These are phyloP conservation scores for Diaporthe sp. DNA, from an alignment of 2,329 filamentous ascomycete genomes.

Conservation along the genomic window DNA sequence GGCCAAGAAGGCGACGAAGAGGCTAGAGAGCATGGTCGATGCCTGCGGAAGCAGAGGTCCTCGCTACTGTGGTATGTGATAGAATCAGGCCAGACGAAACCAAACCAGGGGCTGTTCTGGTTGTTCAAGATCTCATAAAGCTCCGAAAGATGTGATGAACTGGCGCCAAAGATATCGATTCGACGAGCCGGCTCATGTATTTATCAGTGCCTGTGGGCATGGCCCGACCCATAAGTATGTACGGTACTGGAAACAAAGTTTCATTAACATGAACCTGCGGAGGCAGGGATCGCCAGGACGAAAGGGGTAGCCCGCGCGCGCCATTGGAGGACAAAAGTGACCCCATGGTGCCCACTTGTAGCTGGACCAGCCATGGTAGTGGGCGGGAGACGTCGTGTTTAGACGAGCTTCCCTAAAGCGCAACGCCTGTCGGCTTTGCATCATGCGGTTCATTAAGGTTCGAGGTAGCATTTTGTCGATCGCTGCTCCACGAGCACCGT, in stretches of 20 bases:
- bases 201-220: slow-evolving; percentile 5
- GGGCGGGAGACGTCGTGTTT: background rate
- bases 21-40: slow-evolving; percentile 23
- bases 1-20: slow-evolving; percentile 27
- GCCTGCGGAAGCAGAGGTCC: background rate
- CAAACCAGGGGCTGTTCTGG: background rate
- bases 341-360: slow-evolving; percentile 4
- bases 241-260: slow-evolving; percentile 21
- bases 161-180: background rate
- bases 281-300: slow-evolving; percentile 17
- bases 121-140: background rate
- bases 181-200: background rate
- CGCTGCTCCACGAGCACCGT: background rate
- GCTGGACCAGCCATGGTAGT: background rate
- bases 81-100: background rate
- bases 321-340: slow-evolving; percentile 25
- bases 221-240: background rate
- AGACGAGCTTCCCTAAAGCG: background rate
- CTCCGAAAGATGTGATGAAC: background rate
- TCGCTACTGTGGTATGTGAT: background rate
- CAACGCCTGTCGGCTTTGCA: slow-evolving; percentile 7
- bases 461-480: slow-evolving; percentile 12
- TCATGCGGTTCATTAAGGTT: slow-evolving; percentile 10
- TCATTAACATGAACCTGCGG: slow-evolving; percentile 14
- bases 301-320: background rate